Percentiles rank a stretch among this genome's conserved stretches.
Conservation (phyloP, 2,329 filamentous ascomycete genomes). For the Magnaporthiopsis rhizophila region DNA sequence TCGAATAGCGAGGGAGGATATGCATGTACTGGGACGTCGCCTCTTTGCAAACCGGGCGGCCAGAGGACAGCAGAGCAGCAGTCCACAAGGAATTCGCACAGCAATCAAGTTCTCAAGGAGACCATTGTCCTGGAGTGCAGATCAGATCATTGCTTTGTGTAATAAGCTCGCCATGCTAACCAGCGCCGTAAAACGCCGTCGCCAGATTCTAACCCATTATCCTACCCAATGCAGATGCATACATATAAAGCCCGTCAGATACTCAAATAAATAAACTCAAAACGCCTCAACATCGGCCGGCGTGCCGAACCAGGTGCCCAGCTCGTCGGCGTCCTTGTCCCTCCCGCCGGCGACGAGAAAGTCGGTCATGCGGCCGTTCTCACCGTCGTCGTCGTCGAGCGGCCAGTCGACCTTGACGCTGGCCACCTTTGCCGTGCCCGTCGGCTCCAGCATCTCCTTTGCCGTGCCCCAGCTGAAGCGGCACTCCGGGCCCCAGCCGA, state of each 20-base stretch:
- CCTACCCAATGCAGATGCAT: background rate
- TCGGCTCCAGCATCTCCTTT: conserved; percentile 85
- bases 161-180: background rate
- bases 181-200: background rate
- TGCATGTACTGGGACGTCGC: too few species aligned
- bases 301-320: conserved; percentile 76
- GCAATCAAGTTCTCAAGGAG: too few species aligned
- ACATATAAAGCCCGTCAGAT: background rate
- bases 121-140: too few species aligned
- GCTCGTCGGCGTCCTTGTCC: conserved; percentile 49
- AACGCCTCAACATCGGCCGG: conserved; percentile 64
- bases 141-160: too few species aligned
- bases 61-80: too few species aligned
- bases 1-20: too few species aligned
- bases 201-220: background rate
- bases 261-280: conserved; percentile 29
- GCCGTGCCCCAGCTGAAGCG: conserved; percentile 94
- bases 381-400: conserved; percentile 59
- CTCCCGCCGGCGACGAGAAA: conserved; percentile 48
- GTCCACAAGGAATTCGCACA: too few species aligned
- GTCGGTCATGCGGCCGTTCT: conserved; percentile 63
- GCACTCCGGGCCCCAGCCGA: conserved; percentile 91
- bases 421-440: conserved; percentile 43
- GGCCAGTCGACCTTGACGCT: conserved; percentile 80
- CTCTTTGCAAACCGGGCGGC: too few species aligned